A percentile compares a stretch with the other conserved stretches of the same genome.
Conservation (phyloP, 2,329 filamentous ascomycete genomes). For the Pleochaeta shiraiana region DNA sequence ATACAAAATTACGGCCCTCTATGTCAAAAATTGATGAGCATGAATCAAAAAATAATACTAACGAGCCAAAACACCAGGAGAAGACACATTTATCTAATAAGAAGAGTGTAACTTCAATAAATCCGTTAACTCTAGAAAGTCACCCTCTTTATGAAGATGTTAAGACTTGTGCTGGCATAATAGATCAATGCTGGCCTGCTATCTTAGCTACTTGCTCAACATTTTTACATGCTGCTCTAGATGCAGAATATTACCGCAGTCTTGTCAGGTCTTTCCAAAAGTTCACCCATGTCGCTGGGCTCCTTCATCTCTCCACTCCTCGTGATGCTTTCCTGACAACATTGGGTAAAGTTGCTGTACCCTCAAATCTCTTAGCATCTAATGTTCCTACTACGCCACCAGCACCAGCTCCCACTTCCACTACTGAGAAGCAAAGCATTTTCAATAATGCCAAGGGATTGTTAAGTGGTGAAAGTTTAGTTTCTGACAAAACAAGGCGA, state of each 20-base stretch:
- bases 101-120: constrained; percentile 58
- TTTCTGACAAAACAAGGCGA: constrained; percentile 39
- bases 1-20: constrained; percentile 22
- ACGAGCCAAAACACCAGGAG: constrained; percentile 16
- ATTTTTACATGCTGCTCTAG: constrained; percentile 76
- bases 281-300: constrained; percentile 80
- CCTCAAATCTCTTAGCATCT: constrained; percentile 48
- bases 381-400: constrained; percentile 31
- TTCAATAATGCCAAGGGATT: constrained; percentile 50
- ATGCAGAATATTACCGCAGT: constrained; percentile 83
- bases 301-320: constrained; percentile 65
- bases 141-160: constrained; percentile 53
- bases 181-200: constrained; percentile 89
- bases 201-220: constrained; percentile 89
- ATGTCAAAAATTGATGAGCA: constrained; percentile 11
- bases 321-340: constrained; percentile 91
- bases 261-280: constrained; percentile 87
- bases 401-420: constrained; percentile 23
- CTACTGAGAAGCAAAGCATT: constrained; percentile 30
- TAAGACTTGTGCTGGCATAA: constrained; percentile 55
- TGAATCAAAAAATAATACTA: constrained; percentile 10
- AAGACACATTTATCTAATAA: constrained; percentile 47
- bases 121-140: constrained; percentile 55
- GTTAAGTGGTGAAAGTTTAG: constrained; percentile 49
- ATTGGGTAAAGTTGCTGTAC: constrained; percentile 78